These are phyloP conservation scores for Trapa incisa DNA, from an alignment of 345 rosid genomes.

Conservation along the genomic window DNA sequence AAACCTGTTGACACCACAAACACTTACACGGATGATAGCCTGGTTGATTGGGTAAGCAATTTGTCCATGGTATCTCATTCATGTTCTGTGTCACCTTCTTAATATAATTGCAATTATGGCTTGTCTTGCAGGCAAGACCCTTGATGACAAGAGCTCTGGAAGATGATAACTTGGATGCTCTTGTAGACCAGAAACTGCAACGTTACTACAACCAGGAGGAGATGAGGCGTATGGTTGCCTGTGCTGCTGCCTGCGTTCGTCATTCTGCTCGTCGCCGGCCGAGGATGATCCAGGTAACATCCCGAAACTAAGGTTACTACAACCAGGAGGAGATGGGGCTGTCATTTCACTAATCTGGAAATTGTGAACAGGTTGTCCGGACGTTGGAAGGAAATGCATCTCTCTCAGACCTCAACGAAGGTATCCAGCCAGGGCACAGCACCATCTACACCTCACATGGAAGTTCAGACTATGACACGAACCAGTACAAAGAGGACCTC, in stretches of 20 bases:
- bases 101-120: background rate
- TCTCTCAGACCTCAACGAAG: constrained; percentile 57
- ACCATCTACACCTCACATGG: constrained; percentile 39
- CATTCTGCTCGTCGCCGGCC: constrained; percentile 88
- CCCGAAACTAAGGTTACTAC: too few relatives aligned
- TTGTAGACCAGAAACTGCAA: constrained; percentile 52
- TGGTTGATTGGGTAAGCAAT: constrained; percentile 82
- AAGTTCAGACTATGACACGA: constrained; percentile 67
- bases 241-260: constrained; percentile 78
- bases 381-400: constrained; percentile 71
- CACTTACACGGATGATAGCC: constrained; percentile 64
- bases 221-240: constrained; percentile 72
- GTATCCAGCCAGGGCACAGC: constrained; percentile 55
- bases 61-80: too few relatives aligned
- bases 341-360: background rate
- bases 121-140: constrained; percentile 57
- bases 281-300: constrained; percentile 68
- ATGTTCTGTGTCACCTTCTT: background rate
- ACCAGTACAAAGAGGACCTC: constrained; percentile 68
- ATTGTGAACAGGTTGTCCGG: constrained; percentile 53
- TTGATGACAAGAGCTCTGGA: constrained; percentile 49
- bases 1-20: constrained; percentile 56
- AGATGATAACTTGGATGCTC: constrained; percentile 41
- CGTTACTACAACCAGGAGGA: constrained; percentile 47
- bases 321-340: background rate